Base-by-base conservation (phyloP, 2,329 filamentous ascomycete genomes). In the Ophiostoma pallidulum region DNA sequence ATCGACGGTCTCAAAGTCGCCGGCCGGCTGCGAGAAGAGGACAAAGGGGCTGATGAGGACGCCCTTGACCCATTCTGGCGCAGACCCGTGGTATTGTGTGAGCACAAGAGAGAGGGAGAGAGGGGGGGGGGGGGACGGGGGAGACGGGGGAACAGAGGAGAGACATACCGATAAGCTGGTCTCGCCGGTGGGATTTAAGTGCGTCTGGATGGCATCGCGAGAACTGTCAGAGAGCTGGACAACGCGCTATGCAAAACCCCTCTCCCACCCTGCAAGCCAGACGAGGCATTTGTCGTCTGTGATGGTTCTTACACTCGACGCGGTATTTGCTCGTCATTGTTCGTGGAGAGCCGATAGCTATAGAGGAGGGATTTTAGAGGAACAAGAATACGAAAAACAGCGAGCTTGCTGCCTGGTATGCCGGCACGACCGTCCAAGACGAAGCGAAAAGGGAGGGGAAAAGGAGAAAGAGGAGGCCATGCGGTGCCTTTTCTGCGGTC, bases 31-130 rank as follows among this genome's bases (percentile, higher is more conserved):
- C 1, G 91, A 96, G 64, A 95, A 89, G 46, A 98, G 78, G 33
- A 98, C 91, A 62, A 98, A 98, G 0, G 92, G 92, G 1, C 97
- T 91, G 1, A 92, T 92, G 12, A 97, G 73, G 4, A 97, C 77
- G 33, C 84, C 86, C 68, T 98, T 97, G 72, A 97, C 87, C 91
- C 91, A 97, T 83, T 95, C 88, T 80, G 58, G 16, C 10, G 36
- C n/a, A n/a, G n/a, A n/a, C n/a, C n/a, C n/a, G n/a, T n/a, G n/a
- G n/a, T 16, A 33, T 33, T 32, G n/a, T 28, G 20, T 32, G 36
- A 14, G 32, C 33, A 24, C n/a, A n/a, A n/a, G n/a, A n/a, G n/a
- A n/a, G 31, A 38, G 45, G 16, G 43, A 18, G 19, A 37, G 19
- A 20, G 33, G 31, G 19, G 28, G 39, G 38, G 10, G 29, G 31